Evolutionary conservation across 2,329 filamentous ascomycete genomes (phyloP).

Genomic region (Beauveria sp.): DNA sequence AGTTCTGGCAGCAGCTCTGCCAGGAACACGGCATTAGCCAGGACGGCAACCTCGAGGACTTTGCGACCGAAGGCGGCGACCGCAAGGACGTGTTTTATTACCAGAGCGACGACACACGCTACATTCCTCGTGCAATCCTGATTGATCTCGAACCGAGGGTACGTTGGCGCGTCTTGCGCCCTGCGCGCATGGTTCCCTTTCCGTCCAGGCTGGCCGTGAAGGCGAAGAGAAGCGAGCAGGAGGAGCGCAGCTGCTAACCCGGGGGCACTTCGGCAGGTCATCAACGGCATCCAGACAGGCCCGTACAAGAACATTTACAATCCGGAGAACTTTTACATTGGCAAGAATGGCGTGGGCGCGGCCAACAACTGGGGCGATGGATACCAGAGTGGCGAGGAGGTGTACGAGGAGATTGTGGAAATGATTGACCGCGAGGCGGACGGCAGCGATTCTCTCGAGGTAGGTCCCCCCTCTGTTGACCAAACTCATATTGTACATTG

Average conservation of each 20-base stretch:
- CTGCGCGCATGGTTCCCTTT: not conserved
- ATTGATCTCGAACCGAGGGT: constrained; percentile 91
- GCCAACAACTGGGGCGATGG: constrained; percentile 98
- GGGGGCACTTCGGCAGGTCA: constrained; percentile 44
- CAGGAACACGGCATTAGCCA: constrained; percentile 97
- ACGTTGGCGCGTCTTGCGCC: constrained; percentile 13
- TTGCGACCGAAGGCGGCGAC: constrained; percentile 94
- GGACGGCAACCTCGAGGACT: constrained; percentile 94
- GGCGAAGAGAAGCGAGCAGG: not conserved
- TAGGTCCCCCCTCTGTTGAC: constrained; percentile 25
- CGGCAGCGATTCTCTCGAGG: constrained; percentile 92
- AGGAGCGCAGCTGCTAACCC: not conserved
- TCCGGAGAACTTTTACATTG: constrained; percentile 96
- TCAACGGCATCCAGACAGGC: constrained; percentile 86
- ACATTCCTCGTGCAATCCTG: constrained; percentile 92
- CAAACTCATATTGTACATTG: not conserved
- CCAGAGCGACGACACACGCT: constrained; percentile 96
- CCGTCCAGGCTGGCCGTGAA: not conserved
- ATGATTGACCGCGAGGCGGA: constrained; percentile 99
- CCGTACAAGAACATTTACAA: constrained; percentile 99
- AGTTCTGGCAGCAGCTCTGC: constrained; percentile 99
- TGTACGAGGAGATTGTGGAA: constrained; percentile 96
- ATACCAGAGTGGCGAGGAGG: constrained; percentile 83
- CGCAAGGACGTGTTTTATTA: constrained; percentile 99
- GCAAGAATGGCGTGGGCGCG: constrained; percentile 86